phyloP scores from a whole-genome alignment of 129 eudicot species.

The Ambrosia artemisiifolia region DNA sequence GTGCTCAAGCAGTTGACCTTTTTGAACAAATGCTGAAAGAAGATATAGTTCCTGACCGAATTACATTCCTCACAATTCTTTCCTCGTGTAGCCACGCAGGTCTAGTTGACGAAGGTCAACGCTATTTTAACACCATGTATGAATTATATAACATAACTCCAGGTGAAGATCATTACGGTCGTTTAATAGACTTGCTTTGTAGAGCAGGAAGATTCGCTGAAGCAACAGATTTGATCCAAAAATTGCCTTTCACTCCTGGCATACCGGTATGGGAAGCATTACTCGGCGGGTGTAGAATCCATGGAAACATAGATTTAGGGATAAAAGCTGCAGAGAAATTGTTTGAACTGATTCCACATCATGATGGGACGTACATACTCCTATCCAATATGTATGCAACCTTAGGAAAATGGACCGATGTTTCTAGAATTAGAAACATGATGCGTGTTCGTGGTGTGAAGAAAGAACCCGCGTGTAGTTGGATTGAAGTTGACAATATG shows the following conservation, averaged over 20 bases:
- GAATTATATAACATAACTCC: conserved; percentile 52
- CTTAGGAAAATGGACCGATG: conserved; percentile 63
- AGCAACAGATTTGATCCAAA: conserved; percentile 50
- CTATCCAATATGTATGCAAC: conserved; percentile 68
- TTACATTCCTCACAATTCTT: conserved; percentile 73
- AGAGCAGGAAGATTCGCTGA: conserved; percentile 71
- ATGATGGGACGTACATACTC: conserved; percentile 81
- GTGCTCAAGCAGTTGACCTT: conserved; percentile 56
- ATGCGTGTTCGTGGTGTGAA: conserved; percentile 89
- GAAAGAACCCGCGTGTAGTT: conserved; percentile 92
- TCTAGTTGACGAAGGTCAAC: conserved; percentile 58
- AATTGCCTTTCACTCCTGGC: conserved; percentile 69
- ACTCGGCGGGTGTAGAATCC: conserved; percentile 70
- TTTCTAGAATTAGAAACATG: conserved; percentile 57
- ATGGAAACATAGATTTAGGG: conserved; percentile 72
- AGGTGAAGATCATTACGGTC: conserved; percentile 87
- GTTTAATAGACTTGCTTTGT: conserved; percentile 66
- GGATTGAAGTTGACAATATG: conserved; percentile 80
- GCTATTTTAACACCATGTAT: conserved; percentile 51
- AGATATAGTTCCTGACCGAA: conserved; percentile 63
- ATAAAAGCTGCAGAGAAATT: conserved; percentile 63
- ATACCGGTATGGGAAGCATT: conserved; percentile 75
- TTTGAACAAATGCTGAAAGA: conserved; percentile 66
- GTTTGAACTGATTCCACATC: conserved; percentile 57
- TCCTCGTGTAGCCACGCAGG: conserved; percentile 93